Percentiles rank a stretch among this genome's conserved stretches.
Conservation (phyloP, 108 stramenopile genomes). For the Fistulifera pelliculosa region DNA sequence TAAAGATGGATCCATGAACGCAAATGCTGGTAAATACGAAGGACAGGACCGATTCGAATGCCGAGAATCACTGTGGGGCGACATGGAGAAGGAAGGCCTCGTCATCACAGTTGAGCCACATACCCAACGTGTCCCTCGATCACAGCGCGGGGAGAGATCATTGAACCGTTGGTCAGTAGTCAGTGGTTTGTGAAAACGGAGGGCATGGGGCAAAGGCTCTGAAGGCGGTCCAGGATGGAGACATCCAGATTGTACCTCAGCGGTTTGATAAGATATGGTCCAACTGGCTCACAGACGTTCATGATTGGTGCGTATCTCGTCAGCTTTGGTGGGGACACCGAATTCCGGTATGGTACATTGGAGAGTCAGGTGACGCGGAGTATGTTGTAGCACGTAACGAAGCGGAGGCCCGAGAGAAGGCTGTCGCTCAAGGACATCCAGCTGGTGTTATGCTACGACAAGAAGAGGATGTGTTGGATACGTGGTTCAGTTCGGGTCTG, state of each 20-base stretch:
- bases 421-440: conserved; percentile 47
- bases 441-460: conserved; percentile 67
- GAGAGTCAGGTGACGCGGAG: conserved; percentile 52
- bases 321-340: conserved; percentile 98
- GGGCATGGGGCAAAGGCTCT: conserved; percentile 87
- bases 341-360: conserved; percentile 92
- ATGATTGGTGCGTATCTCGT: conserved; percentile 95
- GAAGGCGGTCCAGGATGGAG: conserved; percentile 79
- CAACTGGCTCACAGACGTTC: conserved; percentile 88
- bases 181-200: conserved; percentile 98
- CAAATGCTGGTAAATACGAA: conserved; percentile 70
- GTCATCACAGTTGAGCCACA: conserved; percentile 81
- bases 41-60: conserved; percentile 93
- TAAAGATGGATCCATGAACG: conserved; percentile 88
- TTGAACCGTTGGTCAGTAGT: conserved; percentile 94
- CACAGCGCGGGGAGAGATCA: conserved; percentile 97
- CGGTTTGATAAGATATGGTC: conserved; percentile 91
- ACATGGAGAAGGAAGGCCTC: conserved; percentile 79
- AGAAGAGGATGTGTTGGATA: conserved; percentile 94
- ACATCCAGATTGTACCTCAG: conserved; percentile 86
- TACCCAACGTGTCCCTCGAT: conserved; percentile 89
- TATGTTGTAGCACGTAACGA: conserved; percentile 86
- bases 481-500: conserved; percentile 97
- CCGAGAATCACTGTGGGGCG: conserved; percentile 75
- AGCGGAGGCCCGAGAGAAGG: conserved; percentile 73